Evolutionary conservation across 192 early-diverging fungal genomes (phyloP).

Genomic region (Coemansia biformis): DNA sequence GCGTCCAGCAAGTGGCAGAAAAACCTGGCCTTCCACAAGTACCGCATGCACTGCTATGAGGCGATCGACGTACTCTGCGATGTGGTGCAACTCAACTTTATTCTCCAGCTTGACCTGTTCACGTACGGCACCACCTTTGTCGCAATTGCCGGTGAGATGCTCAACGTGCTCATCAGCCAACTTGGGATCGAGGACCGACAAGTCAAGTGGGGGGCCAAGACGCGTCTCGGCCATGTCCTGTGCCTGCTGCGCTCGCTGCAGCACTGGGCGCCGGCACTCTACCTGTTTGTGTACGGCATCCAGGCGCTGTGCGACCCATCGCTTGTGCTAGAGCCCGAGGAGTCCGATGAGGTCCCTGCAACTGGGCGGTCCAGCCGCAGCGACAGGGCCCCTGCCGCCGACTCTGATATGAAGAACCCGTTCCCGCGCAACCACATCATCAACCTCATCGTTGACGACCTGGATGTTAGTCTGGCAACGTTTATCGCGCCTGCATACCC

Average conservation of each 20-base stretch:
- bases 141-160: constrained; percentile 42
- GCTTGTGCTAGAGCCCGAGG: constrained; percentile 22
- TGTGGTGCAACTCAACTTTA: constrained; percentile 40
- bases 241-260: constrained; percentile 36
- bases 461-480: constrained; percentile 32
- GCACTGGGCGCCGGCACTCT: constrained; percentile 46
- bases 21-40: constrained; percentile 37
- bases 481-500: constrained; percentile 48
- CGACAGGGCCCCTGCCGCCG: too few species aligned
- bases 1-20: constrained; percentile 30
- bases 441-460: constrained; percentile 34
- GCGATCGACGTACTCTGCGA: constrained; percentile 39
- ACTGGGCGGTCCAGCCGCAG: too few species aligned
- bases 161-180: constrained; percentile 36
- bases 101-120: constrained; percentile 39
- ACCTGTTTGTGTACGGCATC: constrained; percentile 43
- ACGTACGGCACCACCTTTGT: constrained; percentile 43
- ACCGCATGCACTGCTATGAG: constrained; percentile 43
- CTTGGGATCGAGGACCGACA: constrained; percentile 24
- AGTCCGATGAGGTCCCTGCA: too few species aligned
- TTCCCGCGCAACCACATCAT: constrained; percentile 45
- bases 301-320: constrained; percentile 37
- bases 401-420: constrained; percentile 25
- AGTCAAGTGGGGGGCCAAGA: constrained; percentile 39
- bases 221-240: constrained; percentile 31